phyloP scores from a whole-genome alignment of 805 yeast species.

The Yarrowia alimentaria region DNA sequence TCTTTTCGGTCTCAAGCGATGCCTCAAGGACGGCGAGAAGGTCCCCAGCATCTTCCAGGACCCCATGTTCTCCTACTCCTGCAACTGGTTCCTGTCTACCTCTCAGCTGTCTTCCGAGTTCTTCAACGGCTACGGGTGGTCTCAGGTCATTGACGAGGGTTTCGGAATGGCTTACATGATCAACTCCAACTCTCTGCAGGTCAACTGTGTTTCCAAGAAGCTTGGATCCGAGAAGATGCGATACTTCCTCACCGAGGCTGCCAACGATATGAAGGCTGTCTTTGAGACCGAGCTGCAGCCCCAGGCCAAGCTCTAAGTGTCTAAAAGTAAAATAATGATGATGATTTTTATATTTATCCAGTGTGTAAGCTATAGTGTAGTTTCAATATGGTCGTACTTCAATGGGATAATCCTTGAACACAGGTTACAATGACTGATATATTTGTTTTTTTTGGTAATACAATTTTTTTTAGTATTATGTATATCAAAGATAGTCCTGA shows the following conservation, averaged over 20 bases:
- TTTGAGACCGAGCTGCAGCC: constrained; percentile 44
- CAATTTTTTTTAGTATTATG: no score
- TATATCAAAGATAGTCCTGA: no score
- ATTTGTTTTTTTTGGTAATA: no score
- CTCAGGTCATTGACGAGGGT: constrained; percentile 92
- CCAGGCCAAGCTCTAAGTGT: constrained; percentile 40
- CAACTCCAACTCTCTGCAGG: constrained; percentile 77
- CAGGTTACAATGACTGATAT: no score
- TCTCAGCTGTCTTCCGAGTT: constrained; percentile 83
- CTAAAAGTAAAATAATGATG: constrained; percentile 3
- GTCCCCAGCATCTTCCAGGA: constrained; percentile 69
- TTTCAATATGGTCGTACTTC: no score
- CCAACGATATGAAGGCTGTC: constrained; percentile 73
- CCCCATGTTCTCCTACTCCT: constrained; percentile 71
- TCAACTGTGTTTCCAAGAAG: constrained; percentile 76
- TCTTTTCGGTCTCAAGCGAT: constrained; percentile 79
- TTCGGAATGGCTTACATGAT: constrained; percentile 93
- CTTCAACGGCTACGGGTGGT: constrained; percentile 93
- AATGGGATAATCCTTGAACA: no score
- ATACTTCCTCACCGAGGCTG: constrained; percentile 70
- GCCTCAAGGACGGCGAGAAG: constrained; percentile 56
- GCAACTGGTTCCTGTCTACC: constrained; percentile 82
- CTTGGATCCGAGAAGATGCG: constrained; percentile 51
- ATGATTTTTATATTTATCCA: constrained; percentile 2
- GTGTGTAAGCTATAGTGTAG: no score